phyloP scores from a whole-genome alignment of 192 early-diverging fungal genomes.

The Backusella circina region DNA sequence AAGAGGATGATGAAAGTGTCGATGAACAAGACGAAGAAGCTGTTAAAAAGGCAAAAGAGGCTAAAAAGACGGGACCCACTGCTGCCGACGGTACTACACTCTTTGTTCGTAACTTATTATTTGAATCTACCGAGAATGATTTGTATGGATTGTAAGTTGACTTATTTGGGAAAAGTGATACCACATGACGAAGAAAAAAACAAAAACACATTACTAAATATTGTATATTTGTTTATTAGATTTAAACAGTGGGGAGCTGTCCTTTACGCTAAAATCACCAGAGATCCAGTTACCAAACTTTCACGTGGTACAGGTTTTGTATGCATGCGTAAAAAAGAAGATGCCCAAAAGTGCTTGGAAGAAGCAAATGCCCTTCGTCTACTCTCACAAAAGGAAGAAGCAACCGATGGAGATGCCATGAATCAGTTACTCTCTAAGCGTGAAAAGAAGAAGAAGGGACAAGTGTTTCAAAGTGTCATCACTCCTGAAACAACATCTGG shows the following conservation, averaged over 20 bases:
- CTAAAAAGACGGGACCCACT: constrained; percentile 31
- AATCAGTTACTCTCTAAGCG: constrained; percentile 34
- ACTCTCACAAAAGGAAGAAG: constrained; percentile 45
- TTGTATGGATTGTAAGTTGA: constrained; percentile 48
- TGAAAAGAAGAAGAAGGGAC: constrained; percentile 53
- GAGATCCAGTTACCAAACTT: constrained; percentile 77
- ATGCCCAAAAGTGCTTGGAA: constrained; percentile 73
- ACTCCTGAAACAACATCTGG: constrained; percentile 57
- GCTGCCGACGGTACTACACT: constrained; percentile 72
- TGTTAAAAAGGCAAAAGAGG: constrained; percentile 30
- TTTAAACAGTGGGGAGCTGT: constrained; percentile 70
- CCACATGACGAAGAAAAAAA: neutral
- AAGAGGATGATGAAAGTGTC: constrained; percentile 17
- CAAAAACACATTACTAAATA: neutral
- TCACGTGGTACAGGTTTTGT: constrained; percentile 95
- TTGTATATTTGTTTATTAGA: constrained; percentile 32
- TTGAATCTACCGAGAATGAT: constrained; percentile 84
- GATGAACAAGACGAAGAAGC: constrained; percentile 40
- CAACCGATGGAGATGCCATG: constrained; percentile 32
- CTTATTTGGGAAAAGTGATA: neutral
- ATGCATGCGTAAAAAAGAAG: constrained; percentile 69
- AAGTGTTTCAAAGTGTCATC: constrained; percentile 54
- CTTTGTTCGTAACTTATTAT: constrained; percentile 90
- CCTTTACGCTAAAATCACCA: constrained; percentile 81
- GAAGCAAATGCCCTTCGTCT: constrained; percentile 62